Percentiles rank a stretch among this genome's conserved stretches.
phyloP scores from a whole-genome alignment of 2,329 filamentous ascomycete genomes.

The Neofusicoccum umdonicola region DNA sequence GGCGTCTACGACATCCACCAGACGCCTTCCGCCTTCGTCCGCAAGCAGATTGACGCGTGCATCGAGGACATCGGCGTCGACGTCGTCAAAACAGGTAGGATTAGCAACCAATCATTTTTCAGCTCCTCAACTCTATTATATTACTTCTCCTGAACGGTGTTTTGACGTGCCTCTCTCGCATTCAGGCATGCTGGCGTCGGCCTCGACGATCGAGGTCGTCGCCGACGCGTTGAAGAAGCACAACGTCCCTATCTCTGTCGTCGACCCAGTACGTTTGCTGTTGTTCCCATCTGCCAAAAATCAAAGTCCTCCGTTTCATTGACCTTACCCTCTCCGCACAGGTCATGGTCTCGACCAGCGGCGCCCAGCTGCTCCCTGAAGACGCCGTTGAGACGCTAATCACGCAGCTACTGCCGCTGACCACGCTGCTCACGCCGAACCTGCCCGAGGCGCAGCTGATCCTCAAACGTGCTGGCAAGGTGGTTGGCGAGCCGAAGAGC shows the following conservation, averaged over 20 bases:
- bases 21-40: slow-evolving; percentile 74
- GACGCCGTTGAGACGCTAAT: slow-evolving; percentile 63
- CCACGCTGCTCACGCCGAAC: slow-evolving; percentile 73
- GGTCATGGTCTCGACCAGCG: slow-evolving; percentile 92
- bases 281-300: not conserved
- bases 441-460: slow-evolving; percentile 71
- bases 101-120: not conserved
- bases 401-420: slow-evolving; percentile 59
- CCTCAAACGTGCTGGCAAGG: slow-evolving; percentile 52
- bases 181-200: slow-evolving; percentile 77
- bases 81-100: slow-evolving; percentile 82
- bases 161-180: not conserved
- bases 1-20: slow-evolving; percentile 80
- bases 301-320: not conserved
- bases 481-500: slow-evolving; percentile 49
- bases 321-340: slow-evolving; percentile 33
- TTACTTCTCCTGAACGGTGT: slow-evolving; percentile 1
- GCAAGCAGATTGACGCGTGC: slow-evolving; percentile 80
- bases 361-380: slow-evolving; percentile 64
- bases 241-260: slow-evolving; percentile 58
- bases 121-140: not conserved
- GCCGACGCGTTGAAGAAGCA: slow-evolving; percentile 62
- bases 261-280: slow-evolving; percentile 67
- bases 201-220: slow-evolving; percentile 66
- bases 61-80: slow-evolving; percentile 82